Evolutionary conservation across 306 rosid genomes (phyloP), one percentile per base, ranked within the genome.

Genomic region (Vachellia pachyceras): DNA sequence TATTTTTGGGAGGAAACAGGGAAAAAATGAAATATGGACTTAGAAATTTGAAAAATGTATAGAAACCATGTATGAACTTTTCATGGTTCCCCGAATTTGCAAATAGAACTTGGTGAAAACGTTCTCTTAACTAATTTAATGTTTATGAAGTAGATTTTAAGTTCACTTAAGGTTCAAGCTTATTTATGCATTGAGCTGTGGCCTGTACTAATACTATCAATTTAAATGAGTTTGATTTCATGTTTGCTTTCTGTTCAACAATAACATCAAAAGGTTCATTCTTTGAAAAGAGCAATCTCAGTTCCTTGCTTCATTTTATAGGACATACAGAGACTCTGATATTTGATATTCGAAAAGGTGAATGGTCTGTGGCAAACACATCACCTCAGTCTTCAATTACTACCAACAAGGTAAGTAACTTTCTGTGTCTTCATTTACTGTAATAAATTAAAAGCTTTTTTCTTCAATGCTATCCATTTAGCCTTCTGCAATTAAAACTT

Each of bases 241-340:
- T 17, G 23, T 61, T 64, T 10, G 13, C 47, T 77, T 54, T 39
- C 40, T 71, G 47, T 63, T 78, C 73, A 29, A 22, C 64, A 10
- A 37, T 15, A 47, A 57, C n/a, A 67, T 11, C 25, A 78, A 50
- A 64, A 47, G 36, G 23, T 73, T 73, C 52, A 13, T 7, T 41
- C 37, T 55, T 82, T 64, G 29, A 20, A 20, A 10, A 41, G 52
- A 18, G 14, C 36, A 77, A 44, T 47, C 79, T 66, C 60, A 54
- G 47, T 50, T 44, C 61, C 50, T 39, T 44, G 65, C 35, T 77
- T 22, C 58, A 69, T 36, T 74, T 78, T 86, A 60, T 86, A 93
- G 99, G 98, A 78, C 94, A 91, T 66, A 86, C 89, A 15, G 99
- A 95, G 83, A 95, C 99, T 75, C 75, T 95, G 70, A 80, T 93